Evolutionary conservation across 2,329 filamentous ascomycete species (phyloP).

Genomic region (Neoascochyta sp.): DNA sequence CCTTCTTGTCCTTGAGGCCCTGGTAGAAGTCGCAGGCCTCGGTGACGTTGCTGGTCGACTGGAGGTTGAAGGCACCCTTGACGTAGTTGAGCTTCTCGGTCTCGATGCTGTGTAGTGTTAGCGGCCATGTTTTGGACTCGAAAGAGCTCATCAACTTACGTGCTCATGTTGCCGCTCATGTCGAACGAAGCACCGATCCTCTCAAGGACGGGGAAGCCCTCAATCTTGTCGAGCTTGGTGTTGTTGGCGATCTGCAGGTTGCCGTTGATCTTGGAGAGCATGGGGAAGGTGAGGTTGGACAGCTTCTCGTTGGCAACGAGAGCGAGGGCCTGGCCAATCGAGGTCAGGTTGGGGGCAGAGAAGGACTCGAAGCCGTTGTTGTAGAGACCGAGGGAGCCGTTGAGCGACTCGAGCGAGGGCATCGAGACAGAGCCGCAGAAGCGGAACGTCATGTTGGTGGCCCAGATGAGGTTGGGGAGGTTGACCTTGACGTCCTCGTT

Average conservation of each 20-base stretch:
- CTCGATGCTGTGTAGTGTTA: conserved; percentile 56
- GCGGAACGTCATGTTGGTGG: conserved; percentile 76
- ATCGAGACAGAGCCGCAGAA: conserved; percentile 72
- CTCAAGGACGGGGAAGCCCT: conserved; percentile 65
- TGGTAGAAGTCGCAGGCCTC: conserved; percentile 43
- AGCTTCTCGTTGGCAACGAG: conserved; percentile 56
- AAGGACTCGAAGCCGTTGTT: conserved; percentile 67
- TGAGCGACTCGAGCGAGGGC: conserved; percentile 69
- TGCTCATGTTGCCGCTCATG: conserved; percentile 77
- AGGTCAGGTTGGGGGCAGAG: conserved; percentile 66
- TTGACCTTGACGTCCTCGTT: conserved; percentile 65
- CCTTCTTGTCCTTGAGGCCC: conserved; percentile 39
- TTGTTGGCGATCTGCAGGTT: conserved; percentile 89
- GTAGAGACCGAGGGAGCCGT: conserved; percentile 79
- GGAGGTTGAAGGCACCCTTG: conserved; percentile 50
- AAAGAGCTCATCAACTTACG: conserved; percentile 55
- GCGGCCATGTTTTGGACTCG: conserved; percentile 4
- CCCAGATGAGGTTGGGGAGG: conserved; percentile 74
- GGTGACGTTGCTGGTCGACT: conserved; percentile 44
- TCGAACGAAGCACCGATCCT: conserved; percentile 75
- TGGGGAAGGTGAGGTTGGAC: conserved; percentile 72
- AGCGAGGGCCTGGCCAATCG: conserved; percentile 56
- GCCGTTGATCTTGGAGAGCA: conserved; percentile 66
- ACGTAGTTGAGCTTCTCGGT: conserved; percentile 56
- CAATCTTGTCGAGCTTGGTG: conserved; percentile 63